These are phyloP conservation scores for Rhamnella rubrinervis DNA, from an alignment of 331 rosid genomes.

Conservation along the genomic window DNA sequence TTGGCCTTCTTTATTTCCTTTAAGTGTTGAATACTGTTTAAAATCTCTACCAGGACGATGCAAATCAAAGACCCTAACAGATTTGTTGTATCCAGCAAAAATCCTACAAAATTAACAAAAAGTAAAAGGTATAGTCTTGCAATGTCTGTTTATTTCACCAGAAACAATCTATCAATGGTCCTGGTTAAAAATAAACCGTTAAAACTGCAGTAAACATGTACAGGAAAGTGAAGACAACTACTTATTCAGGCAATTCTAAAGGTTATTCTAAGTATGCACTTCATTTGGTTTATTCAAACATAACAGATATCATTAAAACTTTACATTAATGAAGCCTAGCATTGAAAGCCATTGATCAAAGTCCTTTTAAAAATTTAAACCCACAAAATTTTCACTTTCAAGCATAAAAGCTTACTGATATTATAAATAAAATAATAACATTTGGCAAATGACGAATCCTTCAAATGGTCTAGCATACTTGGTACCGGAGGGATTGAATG, in stretches of 20 bases:
- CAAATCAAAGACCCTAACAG: conserved; percentile 84
- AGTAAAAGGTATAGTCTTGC: conserved; percentile 9
- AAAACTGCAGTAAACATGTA: conserved; percentile 13
- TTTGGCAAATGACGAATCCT: not conserved
- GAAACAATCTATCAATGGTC: conserved; percentile 10
- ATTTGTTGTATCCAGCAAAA: conserved; percentile 94
- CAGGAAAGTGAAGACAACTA: conserved; percentile 16
- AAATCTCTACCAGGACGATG: conserved; percentile 97
- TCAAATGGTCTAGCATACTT: conserved; percentile 50
- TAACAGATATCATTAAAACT: not conserved
- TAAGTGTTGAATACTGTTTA: conserved; percentile 60
- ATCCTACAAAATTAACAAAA: conserved; percentile 52
- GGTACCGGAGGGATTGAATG: conserved; percentile 87
- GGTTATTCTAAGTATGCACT: conserved; percentile 11
- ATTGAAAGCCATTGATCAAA: not conserved
- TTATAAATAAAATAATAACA: conserved; percentile 1
- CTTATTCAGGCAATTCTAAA: conserved; percentile 14
- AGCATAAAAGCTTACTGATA: not conserved
- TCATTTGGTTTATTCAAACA: conserved; percentile 1
- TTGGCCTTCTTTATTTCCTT: conserved; percentile 89
- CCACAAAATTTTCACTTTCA: not conserved
- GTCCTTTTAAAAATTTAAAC: not conserved
- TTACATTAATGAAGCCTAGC: not conserved
- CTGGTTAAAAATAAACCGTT: not conserved
- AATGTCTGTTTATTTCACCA: conserved; percentile 16